phyloP scores from a whole-genome alignment of 257 asterid genomes.

The Salvia splendens region DNA sequence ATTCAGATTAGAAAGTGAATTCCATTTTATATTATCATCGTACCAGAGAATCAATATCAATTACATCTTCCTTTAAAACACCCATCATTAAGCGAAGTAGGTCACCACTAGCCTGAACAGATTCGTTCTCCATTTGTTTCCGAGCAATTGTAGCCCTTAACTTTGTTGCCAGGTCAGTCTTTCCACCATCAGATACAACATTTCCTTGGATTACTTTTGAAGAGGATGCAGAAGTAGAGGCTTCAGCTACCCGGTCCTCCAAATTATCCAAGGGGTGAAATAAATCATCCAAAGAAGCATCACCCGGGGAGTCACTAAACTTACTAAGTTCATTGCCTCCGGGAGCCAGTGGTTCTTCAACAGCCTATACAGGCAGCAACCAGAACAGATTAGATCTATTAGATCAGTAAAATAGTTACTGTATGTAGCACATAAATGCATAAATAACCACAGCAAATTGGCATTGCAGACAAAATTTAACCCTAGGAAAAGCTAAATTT shows the following conservation, averaged over 20 bases:
- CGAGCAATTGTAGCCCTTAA: slow-evolving; percentile 91
- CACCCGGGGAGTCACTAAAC: slow-evolving; percentile 95
- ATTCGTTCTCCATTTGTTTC: slow-evolving; percentile 82
- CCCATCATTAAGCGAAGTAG: slow-evolving; percentile 94
- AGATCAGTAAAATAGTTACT: too few species aligned
- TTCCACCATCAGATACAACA: slow-evolving; percentile 58
- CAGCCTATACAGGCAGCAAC: slow-evolving; percentile 50
- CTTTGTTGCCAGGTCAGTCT: slow-evolving; percentile 83
- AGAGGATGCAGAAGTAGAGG: slow-evolving; percentile 80
- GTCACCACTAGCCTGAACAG: slow-evolving; percentile 72
- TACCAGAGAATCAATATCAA: slow-evolving; percentile 85
- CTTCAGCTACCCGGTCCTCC: slow-evolving; percentile 63
- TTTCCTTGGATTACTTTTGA: slow-evolving; percentile 54
- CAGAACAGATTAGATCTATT: slow-evolving; percentile 15
- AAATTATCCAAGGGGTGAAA: slow-evolving; percentile 75
- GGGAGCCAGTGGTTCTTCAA: slow-evolving; percentile 50
- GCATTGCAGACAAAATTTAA: slow-evolving; percentile 2
- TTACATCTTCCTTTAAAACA: slow-evolving; percentile 88
- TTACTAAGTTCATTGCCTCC: slow-evolving; percentile 77
- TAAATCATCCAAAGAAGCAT: slow-evolving; percentile 90
- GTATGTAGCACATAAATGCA: slow-evolving; percentile 14
- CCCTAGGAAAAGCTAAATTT: neutral
- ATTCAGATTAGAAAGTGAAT: slow-evolving; percentile 23
- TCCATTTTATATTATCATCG: slow-evolving; percentile 26
- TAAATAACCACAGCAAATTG: slow-evolving; percentile 9